A percentile compares a stretch with the other conserved stretches of the same genome.
Conservation (phyloP, 306 rosid genomes). For the Begonia peltatifolia region DNA sequence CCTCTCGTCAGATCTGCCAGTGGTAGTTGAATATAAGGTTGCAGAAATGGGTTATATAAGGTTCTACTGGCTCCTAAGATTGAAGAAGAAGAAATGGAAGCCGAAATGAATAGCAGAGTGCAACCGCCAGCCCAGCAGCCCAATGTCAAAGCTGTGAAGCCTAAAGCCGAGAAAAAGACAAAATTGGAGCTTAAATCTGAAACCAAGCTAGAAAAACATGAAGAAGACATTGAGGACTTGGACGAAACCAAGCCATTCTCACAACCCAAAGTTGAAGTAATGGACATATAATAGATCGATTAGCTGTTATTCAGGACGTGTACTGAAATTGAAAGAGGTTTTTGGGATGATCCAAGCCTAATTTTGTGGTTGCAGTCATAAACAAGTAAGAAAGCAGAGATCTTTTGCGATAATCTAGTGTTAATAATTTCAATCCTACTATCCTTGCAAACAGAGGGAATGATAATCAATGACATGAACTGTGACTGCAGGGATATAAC, state of each 20-base stretch:
- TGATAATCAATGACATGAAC: conserved; percentile 18
- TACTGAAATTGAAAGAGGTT: too few relatives aligned
- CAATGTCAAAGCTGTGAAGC: conserved; percentile 7
- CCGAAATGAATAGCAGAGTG: conserved; percentile 13
- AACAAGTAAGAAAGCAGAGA: too few relatives aligned
- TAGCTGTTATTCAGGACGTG: too few relatives aligned
- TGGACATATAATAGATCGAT: conserved; percentile 7
- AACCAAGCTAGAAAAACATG: conserved; percentile 5
- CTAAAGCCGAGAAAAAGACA: conserved; percentile 7
- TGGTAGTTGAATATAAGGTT: conserved; percentile 14
- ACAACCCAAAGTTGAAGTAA: conserved; percentile 11
- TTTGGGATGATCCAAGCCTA: too few relatives aligned
- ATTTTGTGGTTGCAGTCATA: too few relatives aligned
- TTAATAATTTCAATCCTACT: too few relatives aligned
- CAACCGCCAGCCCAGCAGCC: conserved; percentile 10
- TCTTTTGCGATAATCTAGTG: too few relatives aligned
- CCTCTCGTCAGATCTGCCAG: conserved; percentile 24
- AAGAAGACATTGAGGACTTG: conserved; percentile 6
- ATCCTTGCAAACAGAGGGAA: too few relatives aligned
- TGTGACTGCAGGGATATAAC: conserved; percentile 31
- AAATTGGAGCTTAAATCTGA: conserved; percentile 3
- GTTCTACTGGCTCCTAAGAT: conserved; percentile 61
- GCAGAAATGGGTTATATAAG: conserved; percentile 18
- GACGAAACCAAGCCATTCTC: conserved; percentile 1
- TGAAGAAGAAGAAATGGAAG: conserved; percentile 47